Evolutionary conservation across 2,329 filamentous ascomycete species (phyloP).

Genomic region (Berkeleyomyces rouxiae): DNA sequence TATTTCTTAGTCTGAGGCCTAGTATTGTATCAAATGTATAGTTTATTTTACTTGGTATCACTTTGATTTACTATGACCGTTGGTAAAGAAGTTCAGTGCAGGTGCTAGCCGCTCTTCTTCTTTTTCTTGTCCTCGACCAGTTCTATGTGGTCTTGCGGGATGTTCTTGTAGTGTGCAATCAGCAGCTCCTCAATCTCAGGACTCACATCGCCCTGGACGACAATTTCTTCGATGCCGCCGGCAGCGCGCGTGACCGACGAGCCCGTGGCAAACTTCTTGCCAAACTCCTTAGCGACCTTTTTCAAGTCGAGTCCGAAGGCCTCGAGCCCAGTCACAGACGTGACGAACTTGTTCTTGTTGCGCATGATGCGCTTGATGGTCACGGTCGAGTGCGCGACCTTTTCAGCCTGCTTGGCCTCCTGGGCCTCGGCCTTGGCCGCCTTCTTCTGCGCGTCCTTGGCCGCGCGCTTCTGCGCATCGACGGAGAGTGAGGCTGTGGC

Average conservation of each 20-base stretch:
- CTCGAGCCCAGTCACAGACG: constrained; percentile 78
- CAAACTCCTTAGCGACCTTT: constrained; percentile 85
- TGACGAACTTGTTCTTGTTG: constrained; percentile 96
- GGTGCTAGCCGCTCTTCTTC: constrained; percentile 24
- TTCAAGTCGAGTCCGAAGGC: constrained; percentile 84
- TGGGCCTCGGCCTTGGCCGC: constrained; percentile 80
- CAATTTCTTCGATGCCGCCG: constrained; percentile 83
- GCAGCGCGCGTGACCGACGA: constrained; percentile 80
- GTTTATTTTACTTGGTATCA: not conserved
- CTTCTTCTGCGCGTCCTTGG: constrained; percentile 94
- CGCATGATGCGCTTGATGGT: constrained; percentile 94
- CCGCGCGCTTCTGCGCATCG: constrained; percentile 83
- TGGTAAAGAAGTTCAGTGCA: constrained; percentile 15
- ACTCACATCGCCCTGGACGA: constrained; percentile 91
- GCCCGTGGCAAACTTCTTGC: constrained; percentile 96
- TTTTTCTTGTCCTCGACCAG: constrained; percentile 95
- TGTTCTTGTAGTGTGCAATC: constrained; percentile 70
- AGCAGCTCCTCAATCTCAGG: constrained; percentile 89
- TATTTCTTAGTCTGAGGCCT: not conserved
- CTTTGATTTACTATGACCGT: not conserved
- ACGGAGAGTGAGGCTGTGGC: constrained; percentile 75
- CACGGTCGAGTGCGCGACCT: constrained; percentile 66
- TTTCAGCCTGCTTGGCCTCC: constrained; percentile 68
- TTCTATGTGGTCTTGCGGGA: constrained; percentile 92
- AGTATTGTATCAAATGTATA: not conserved